Percentiles rank a stretch among this genome's conserved stretches.
These are phyloP conservation scores for Exophiala sideris DNA, from an alignment of 2,329 filamentous ascomycete species.

Conservation along the genomic window DNA sequence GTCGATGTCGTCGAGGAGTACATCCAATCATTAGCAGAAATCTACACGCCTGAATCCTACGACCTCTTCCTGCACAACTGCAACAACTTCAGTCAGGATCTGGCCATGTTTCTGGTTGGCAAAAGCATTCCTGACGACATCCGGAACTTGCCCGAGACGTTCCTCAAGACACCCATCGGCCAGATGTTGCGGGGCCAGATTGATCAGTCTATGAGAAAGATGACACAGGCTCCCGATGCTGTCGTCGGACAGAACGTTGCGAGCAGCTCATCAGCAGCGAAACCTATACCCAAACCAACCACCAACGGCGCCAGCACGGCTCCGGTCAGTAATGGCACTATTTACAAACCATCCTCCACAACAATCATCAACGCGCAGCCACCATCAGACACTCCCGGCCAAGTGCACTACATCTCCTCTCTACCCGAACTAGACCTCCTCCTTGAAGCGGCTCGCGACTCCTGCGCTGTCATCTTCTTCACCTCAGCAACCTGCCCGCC, in stretches of 20 bases:
- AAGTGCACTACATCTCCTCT: constrained; percentile 61
- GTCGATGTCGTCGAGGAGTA: constrained; percentile 83
- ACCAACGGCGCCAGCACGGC: constrained; percentile 3
- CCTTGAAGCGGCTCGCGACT: constrained; percentile 58
- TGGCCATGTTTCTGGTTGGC: constrained; percentile 83
- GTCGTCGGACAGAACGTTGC: constrained; percentile 20
- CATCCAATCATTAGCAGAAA: constrained; percentile 73
- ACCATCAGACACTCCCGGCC: constrained; percentile 31
- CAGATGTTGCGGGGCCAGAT: constrained; percentile 80
- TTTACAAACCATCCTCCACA: constrained; percentile 6
- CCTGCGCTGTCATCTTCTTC: constrained; percentile 84
- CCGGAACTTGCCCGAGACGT: constrained; percentile 75
- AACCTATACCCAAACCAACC: neutral
- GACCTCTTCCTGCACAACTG: constrained; percentile 90
- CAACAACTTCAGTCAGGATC: constrained; percentile 95
- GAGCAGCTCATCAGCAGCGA: constrained; percentile 13
- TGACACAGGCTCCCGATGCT: constrained; percentile 56
- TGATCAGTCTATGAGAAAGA: constrained; percentile 60
- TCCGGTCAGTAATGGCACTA: constrained; percentile 10
- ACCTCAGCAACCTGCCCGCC: constrained; percentile 83
- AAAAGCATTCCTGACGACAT: constrained; percentile 87
- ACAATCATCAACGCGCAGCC: constrained; percentile 19
- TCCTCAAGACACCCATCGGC: constrained; percentile 82
- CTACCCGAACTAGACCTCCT: constrained; percentile 59
- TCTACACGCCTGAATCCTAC: constrained; percentile 85